phyloP scores from a whole-genome alignment of 2,329 filamentous ascomycete species.

The Colletotrichum acutatum region DNA sequence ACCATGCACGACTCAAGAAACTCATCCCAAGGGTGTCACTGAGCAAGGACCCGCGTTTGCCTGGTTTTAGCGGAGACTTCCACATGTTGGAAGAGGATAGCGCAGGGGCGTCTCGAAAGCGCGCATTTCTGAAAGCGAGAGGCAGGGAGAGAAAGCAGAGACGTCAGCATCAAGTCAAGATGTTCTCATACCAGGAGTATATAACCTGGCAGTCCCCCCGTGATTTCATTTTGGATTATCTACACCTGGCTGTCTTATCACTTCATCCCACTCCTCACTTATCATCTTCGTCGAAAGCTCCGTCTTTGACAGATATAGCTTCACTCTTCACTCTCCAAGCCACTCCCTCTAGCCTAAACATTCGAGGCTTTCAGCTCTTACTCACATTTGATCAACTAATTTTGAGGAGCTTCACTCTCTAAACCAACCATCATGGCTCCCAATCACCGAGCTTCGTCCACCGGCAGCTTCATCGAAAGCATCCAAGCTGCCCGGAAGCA shows the following conservation, averaged over 20 bases:
- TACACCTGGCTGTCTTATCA: too few relatives aligned
- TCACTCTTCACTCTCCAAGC: background rate
- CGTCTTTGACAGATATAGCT: background rate
- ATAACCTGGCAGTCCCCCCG: constrained; percentile 12
- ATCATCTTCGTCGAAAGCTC: background rate
- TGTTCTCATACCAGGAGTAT: constrained; percentile 26
- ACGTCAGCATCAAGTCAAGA: constrained; percentile 34
- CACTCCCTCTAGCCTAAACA: too few relatives aligned
- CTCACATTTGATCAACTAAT: too few relatives aligned
- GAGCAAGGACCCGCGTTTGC: constrained; percentile 33
- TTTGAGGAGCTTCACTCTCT: background rate
- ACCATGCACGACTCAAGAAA: constrained; percentile 36
- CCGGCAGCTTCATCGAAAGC: constrained; percentile 44
- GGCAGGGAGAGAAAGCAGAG: constrained; percentile 6
- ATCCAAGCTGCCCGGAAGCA: constrained; percentile 45
- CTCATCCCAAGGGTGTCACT: constrained; percentile 30
- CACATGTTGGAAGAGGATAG: constrained; percentile 8
- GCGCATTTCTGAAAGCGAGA: background rate
- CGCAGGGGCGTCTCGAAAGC: constrained; percentile 1
- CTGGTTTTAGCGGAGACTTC: constrained; percentile 36
- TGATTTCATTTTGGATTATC: too few relatives aligned
- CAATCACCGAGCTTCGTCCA: constrained; percentile 36
- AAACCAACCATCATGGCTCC: constrained; percentile 28
- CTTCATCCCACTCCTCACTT: background rate
- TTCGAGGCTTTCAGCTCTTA: background rate